phyloP scores from a whole-genome alignment of 2,329 filamentous ascomycete genomes.

The Pseudogymnoascus sp. region DNA sequence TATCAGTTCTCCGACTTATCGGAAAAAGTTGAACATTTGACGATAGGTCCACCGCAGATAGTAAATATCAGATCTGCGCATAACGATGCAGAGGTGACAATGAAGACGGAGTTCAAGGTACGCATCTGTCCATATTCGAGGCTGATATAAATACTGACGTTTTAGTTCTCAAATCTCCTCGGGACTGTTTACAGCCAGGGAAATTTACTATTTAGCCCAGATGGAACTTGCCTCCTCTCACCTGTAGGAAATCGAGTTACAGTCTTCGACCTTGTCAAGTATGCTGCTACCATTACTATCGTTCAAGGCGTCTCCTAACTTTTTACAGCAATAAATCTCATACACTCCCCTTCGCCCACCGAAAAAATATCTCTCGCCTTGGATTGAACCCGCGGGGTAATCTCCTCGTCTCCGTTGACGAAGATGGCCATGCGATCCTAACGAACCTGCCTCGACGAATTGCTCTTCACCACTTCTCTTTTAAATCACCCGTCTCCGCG shows the following conservation, averaged over 20 bases:
- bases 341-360: constrained; percentile 82
- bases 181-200: constrained; percentile 98
- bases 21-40: constrained; percentile 13
- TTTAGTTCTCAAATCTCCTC: constrained; percentile 94
- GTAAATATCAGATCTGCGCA: constrained; percentile 14
- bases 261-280: constrained; percentile 95
- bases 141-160: constrained; percentile 20
- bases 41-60: constrained; percentile 10
- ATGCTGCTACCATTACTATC: constrained; percentile 26
- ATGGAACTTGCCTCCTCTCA: constrained; percentile 91
- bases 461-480: constrained; percentile 90
- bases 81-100: constrained; percentile 38
- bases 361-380: constrained; percentile 83
- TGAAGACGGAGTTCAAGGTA: constrained; percentile 99
- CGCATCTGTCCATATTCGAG: constrained; percentile 11
- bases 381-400: constrained; percentile 87
- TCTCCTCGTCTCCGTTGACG: constrained; percentile 84
- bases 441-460: constrained; percentile 83
- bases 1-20: constrained; percentile 10
- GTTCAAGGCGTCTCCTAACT: not conserved
- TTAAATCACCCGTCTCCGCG: constrained; percentile 71
- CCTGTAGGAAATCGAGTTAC: constrained; percentile 94
- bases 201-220: constrained; percentile 91
- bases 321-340: constrained; percentile 68
- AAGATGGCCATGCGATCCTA: constrained; percentile 87